Evolutionary conservation across 495 filamentous ascomycete species (phyloP).

Genomic region (Xylaria sp.): DNA sequence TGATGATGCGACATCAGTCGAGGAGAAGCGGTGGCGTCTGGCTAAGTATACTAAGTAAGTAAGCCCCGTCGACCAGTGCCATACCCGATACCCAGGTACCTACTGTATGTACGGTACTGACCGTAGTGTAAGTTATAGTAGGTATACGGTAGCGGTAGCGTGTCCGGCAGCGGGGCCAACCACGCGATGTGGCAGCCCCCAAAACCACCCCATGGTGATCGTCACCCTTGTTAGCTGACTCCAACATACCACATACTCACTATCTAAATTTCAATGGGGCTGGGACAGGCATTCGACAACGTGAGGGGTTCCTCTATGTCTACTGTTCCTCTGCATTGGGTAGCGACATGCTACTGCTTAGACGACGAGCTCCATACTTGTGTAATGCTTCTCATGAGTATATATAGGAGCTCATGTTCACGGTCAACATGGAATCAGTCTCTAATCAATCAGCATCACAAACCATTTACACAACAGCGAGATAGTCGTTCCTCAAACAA

Average conservation of each 20-base stretch:
- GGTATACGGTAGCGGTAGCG: too few species aligned
- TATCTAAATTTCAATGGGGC: not conserved
- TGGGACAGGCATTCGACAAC: conserved; percentile 7
- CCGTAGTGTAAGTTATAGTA: not conserved
- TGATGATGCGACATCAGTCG: not conserved
- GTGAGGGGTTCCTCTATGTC: conserved; percentile 17
- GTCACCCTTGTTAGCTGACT: conserved; percentile 14
- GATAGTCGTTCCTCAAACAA: not conserved
- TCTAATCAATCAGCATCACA: not conserved
- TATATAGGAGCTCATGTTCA: conserved; percentile 10
- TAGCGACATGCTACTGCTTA: not conserved
- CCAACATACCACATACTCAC: conserved; percentile 5
- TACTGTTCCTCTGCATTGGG: not conserved
- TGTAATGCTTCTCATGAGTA: not conserved
- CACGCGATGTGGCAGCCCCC: conserved; percentile 7
- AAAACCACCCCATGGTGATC: conserved; percentile 27
- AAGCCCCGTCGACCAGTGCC: not conserved
- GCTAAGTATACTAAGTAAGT: too few species aligned
- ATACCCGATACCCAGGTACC: not conserved
- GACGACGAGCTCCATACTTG: not conserved
- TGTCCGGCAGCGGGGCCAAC: conserved; percentile 9
- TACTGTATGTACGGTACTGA: not conserved
- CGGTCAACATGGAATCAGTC: too few species aligned
- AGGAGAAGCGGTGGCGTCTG: not conserved
- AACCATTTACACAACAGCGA: conserved; percentile 1